phyloP scores from a whole-genome alignment of 73 alveolate species.

The Blepharisma japonicum region DNA sequence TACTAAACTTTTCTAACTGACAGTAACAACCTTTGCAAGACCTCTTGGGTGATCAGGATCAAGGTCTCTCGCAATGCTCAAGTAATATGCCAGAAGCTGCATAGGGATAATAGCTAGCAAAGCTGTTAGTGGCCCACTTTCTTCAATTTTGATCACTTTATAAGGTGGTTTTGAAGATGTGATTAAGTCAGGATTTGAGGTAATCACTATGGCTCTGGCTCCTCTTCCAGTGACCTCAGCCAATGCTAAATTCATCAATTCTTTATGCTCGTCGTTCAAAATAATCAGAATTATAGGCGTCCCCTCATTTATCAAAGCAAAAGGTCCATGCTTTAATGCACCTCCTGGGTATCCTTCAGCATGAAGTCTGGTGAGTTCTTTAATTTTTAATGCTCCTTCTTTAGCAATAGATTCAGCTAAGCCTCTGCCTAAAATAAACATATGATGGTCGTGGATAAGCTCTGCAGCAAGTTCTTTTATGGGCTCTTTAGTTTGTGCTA shows the following conservation, averaged over 20 bases:
- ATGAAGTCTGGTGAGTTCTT: conserved; percentile 89
- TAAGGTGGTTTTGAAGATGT: conserved; percentile 26
- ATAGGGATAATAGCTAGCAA: conserved; percentile 82
- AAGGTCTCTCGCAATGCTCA: conserved; percentile 63
- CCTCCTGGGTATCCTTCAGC: conserved; percentile 96
- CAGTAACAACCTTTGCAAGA: conserved; percentile 79
- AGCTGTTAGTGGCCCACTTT: conserved; percentile 76
- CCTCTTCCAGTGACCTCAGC: conserved; percentile 18
- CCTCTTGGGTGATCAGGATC: conserved; percentile 93
- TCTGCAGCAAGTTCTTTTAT: conserved; percentile 49
- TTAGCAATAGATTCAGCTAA: conserved; percentile 84
- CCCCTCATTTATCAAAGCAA: conserved; percentile 62
- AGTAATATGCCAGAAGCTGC: conserved; percentile 80
- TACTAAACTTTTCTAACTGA: conserved; percentile 40
- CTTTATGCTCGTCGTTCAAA: conserved; percentile 28
- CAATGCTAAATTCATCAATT: conserved; percentile 20
- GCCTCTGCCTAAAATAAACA: conserved; percentile 85
- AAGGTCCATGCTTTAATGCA: conserved; percentile 87
- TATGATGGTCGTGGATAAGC: conserved; percentile 45
- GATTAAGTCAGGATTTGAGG: conserved; percentile 34
- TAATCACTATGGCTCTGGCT: conserved; percentile 20
- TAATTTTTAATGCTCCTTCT: conserved; percentile 94
- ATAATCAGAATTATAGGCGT: conserved; percentile 24
- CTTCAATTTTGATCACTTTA: conserved; percentile 34
- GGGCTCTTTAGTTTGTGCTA: conserved; percentile 38